Evolutionary conservation across 2,329 filamentous ascomycete genomes (phyloP), one percentile per base, ranked within the genome.

Genomic region (Pezicula radicicola): DNA sequence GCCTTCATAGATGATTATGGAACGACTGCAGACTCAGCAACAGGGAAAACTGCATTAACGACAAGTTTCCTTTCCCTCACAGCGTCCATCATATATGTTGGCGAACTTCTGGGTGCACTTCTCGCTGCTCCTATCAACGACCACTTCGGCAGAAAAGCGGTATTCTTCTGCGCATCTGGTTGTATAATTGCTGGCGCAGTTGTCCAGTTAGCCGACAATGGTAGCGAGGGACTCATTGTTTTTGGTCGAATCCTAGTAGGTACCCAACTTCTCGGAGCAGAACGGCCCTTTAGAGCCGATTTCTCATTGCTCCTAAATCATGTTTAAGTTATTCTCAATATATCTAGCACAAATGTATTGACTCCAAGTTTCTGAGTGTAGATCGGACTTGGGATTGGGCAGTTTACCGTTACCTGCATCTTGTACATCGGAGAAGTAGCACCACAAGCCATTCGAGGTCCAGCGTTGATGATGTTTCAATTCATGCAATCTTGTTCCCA

Each of bases 391-490:
- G 66, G 64, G 19, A 70, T 72, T 36, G 70, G 69, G 21, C 65
- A 66, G 37, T 71, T 72, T 33, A 69, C 69, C 6, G 70, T 68
- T 13, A 69, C 70, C 7, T 71, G 66, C 36, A 68, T 68, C 25
- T 37, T 71, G 33, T 70, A 70, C 57, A 70, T 70, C 55, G 68
- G 68, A 35, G 68, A 66, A 55, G 57, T 67, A 13, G 64, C 68
- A 1, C 67, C 68, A 5, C 60, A 62, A n/a, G 53, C 53, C 1
- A 59, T 70, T 48, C 66, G 67, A 18, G 62, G 64, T 19, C 67
- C 67, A 7, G 60, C 69, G 27, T 60, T 72, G n/a, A 70, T 70
- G 68, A 70, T 67, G 58, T 72, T 68, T 65, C 70, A 72, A 53
- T 63, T 72, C 48, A 66, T 66, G 37, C 60, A 71, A 27, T 71